Conservation (phyloP, 768 basidiomycete genomes). For the Phallus indusiatus region DNA sequence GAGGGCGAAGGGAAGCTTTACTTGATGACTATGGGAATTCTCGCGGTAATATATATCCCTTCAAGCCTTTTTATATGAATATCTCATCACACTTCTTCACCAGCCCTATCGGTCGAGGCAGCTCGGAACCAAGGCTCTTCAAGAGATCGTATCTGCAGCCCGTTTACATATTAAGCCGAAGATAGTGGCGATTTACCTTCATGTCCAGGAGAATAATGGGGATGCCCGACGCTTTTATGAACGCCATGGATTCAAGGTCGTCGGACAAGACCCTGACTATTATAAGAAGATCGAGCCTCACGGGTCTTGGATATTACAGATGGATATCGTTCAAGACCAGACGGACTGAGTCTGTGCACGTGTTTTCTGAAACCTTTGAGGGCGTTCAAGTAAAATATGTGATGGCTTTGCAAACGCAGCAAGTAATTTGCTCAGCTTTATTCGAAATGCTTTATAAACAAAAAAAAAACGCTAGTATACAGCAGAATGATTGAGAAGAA, state of each 20-base stretch:
- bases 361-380: background rate
- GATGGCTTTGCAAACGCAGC: no score
- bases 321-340: constrained; percentile 24
- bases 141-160: constrained; percentile 59
- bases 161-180: constrained; percentile 46
- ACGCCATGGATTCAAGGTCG: constrained; percentile 68
- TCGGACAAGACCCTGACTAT: constrained; percentile 58
- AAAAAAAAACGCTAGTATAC: background rate
- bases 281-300: constrained; percentile 84
- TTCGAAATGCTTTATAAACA: constrained; percentile 11
- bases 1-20: constrained; percentile 53
- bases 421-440: background rate
- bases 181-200: constrained; percentile 67
- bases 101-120: constrained; percentile 81
- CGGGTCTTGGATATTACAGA: constrained; percentile 84
- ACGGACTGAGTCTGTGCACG: constrained; percentile 13
- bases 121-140: constrained; percentile 63
- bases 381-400: no score
- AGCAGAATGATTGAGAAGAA: background rate
- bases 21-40: constrained; percentile 87
- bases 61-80: background rate
- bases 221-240: constrained; percentile 79
- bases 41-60: constrained; percentile 47
- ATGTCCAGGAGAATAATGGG: constrained; percentile 78
- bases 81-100: constrained; percentile 1